Evolutionary conservation across 176 grass and related monocot species (phyloP).

Genomic region (Carex littledalei): DNA sequence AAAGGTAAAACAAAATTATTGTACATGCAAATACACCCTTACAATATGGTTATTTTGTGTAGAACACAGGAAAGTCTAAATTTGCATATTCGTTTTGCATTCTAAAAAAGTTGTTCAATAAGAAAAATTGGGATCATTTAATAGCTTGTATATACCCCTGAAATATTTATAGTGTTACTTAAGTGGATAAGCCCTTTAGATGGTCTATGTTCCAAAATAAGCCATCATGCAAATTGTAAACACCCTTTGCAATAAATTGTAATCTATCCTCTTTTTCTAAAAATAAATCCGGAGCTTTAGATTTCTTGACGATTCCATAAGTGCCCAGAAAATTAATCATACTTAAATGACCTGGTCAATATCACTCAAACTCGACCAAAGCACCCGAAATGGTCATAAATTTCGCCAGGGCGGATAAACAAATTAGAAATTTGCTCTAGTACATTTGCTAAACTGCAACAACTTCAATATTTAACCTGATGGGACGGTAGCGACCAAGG

Average conservation of each 20-base stretch:
- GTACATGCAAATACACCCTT: background rate
- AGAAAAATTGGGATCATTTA: background rate
- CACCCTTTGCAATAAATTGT: no score
- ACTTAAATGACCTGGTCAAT: no score
- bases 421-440: background rate
- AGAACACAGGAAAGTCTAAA: background rate
- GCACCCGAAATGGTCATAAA: background rate
- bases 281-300: no score
- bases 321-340: no score
- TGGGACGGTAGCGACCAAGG: background rate
- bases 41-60: background rate
- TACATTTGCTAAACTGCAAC: background rate
- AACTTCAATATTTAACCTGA: background rate
- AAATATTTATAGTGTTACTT: no score
- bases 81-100: background rate
- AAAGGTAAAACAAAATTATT: background rate
- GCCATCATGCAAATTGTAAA: no score
- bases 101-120: background rate
- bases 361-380: no score
- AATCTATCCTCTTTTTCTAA: no score
- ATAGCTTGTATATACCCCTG: no score
- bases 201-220: no score
- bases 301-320: no score
- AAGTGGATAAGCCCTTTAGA: no score
- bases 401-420: background rate